phyloP scores from a whole-genome alignment of 768 basidiomycete species.

The Suillus bovinus region DNA sequence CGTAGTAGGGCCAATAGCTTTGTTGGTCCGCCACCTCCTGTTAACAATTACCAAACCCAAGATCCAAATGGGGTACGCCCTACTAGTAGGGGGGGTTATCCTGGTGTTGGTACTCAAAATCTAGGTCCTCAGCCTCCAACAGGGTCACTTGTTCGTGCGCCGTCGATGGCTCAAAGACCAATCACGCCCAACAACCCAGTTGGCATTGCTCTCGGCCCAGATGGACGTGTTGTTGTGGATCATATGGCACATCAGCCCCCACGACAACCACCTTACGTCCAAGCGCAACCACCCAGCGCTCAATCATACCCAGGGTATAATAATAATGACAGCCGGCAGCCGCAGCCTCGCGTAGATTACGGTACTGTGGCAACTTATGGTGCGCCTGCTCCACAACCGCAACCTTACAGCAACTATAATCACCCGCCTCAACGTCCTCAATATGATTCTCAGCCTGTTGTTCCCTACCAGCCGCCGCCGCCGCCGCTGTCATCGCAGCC shows the following conservation, averaged over 20 bases:
- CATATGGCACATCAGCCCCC: conserved; percentile 58
- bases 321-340: conserved; percentile 31
- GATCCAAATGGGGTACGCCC: conserved; percentile 51
- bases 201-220: conserved; percentile 81
- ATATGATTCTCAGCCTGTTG: conserved; percentile 22
- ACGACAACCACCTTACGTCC: conserved; percentile 17
- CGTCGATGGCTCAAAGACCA: conserved; percentile 41
- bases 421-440: conserved; percentile 20
- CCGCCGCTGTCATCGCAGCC: conserved; percentile 13
- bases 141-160: conserved; percentile 13
- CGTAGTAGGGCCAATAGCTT: conserved; percentile 56
- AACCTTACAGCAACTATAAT: conserved; percentile 17
- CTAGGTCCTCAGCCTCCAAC: conserved; percentile 59
- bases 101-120: conserved; percentile 79
- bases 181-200: conserved; percentile 77
- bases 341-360: conserved; percentile 31
- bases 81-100: conserved; percentile 64
- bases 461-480: conserved; percentile 19
- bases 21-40: conserved; percentile 33
- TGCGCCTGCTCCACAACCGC: conserved; percentile 6
- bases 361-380: conserved; percentile 18
- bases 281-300: conserved; percentile 4
- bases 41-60: conserved; percentile 29
- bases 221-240: conserved; percentile 80
- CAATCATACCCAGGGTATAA: conserved; percentile 24